These are phyloP conservation scores for Boletellus dicymbophilus DNA, from an alignment of 1,284 basidiomycete genomes.

Conservation along the genomic window DNA sequence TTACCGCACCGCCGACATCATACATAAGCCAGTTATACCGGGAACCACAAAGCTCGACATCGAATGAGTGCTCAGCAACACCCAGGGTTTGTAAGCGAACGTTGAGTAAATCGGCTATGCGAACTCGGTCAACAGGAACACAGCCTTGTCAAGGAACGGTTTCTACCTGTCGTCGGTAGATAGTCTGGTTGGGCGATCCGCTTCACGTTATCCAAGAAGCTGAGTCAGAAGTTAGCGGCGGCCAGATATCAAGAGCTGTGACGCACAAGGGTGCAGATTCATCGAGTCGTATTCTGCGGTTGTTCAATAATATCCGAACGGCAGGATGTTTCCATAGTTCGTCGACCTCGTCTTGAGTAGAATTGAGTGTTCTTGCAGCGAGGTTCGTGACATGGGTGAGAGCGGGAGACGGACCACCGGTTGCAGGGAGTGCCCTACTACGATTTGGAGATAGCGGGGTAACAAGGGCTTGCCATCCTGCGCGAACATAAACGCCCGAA, in stretches of 20 bases:
- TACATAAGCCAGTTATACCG: constrained; percentile 74
- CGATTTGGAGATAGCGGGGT: constrained; percentile 43
- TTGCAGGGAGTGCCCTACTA: constrained; percentile 40
- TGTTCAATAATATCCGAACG: constrained; percentile 54
- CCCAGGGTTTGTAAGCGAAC: constrained; percentile 79
- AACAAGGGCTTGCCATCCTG: constrained; percentile 65
- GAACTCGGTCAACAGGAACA: constrained; percentile 1
- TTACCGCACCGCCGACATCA: constrained; percentile 78
- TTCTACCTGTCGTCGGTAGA: constrained; percentile 62
- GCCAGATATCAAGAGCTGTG: not conserved
- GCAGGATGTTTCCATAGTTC: constrained; percentile 70
- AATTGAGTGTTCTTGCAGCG: constrained; percentile 54
- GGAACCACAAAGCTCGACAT: constrained; percentile 60
- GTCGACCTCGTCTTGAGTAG: constrained; percentile 51
- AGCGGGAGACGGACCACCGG: constrained; percentile 36
- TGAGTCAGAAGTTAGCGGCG: constrained; percentile 30
- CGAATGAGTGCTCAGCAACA: constrained; percentile 73
- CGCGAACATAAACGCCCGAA: constrained; percentile 62
- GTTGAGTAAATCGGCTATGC: constrained; percentile 71
- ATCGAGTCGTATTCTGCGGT: constrained; percentile 65
- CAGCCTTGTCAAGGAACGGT: not conserved
- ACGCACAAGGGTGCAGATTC: constrained; percentile 76
- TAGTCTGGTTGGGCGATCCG: constrained; percentile 71
- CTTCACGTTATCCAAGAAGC: constrained; percentile 66
- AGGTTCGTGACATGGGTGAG: constrained; percentile 48